phyloP scores from a whole-genome alignment of 805 yeast genomes.

The Candida montana region DNA sequence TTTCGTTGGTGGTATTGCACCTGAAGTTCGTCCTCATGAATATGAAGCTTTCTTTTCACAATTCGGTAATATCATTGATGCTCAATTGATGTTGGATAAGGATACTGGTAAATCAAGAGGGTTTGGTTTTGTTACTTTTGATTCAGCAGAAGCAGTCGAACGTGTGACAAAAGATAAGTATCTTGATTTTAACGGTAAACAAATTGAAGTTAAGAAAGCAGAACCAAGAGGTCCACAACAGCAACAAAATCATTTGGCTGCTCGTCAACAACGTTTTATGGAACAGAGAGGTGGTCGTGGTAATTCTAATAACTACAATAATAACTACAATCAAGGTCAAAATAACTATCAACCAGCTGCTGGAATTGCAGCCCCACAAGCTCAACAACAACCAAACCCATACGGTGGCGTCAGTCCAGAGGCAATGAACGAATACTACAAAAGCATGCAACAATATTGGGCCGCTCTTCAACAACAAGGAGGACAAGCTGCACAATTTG shows the following conservation, averaged over 20 bases:
- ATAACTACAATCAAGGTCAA: background rate
- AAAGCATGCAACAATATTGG: constrained; percentile 60
- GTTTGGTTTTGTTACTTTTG: constrained; percentile 94
- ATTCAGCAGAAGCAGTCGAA: constrained; percentile 91
- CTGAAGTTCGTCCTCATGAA: constrained; percentile 87
- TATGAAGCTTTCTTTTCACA: constrained; percentile 81
- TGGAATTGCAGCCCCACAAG: constrained; percentile 4
- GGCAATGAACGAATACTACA: constrained; percentile 60
- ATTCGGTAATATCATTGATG: constrained; percentile 89
- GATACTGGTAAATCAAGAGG: constrained; percentile 97
- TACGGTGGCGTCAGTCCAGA: constrained; percentile 34
- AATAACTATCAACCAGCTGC: background rate
- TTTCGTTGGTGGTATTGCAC: constrained; percentile 95
- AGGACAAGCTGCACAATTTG: constrained; percentile 25
- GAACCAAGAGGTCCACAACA: constrained; percentile 73
- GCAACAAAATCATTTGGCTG: constrained; percentile 31
- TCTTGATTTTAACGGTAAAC: constrained; percentile 78
- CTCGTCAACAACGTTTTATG: constrained; percentile 23
- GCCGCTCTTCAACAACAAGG: constrained; percentile 43
- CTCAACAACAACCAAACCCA: constrained; percentile 12
- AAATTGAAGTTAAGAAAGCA: constrained; percentile 80
- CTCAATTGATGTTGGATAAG: constrained; percentile 94
- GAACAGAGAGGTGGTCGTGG: constrained; percentile 15
- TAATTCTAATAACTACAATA: background rate
- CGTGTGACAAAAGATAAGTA: constrained; percentile 77